Evolutionary conservation across 345 rosid genomes (phyloP).

Genomic region (Populus tremula): DNA sequence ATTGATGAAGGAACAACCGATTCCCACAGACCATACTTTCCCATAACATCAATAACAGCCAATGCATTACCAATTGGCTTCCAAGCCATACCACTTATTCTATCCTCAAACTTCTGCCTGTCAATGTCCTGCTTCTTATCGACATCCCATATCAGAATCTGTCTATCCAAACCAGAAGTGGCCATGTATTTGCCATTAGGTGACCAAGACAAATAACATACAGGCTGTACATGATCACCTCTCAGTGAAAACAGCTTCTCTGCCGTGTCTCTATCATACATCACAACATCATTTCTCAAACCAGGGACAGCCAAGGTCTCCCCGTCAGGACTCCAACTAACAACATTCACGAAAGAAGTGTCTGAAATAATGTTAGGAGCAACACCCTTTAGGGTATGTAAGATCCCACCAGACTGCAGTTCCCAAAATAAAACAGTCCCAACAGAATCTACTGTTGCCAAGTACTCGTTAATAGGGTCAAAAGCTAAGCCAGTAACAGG

Average conservation of each 20-base stretch:
- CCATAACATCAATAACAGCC: conserved; percentile 75
- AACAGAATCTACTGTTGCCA: conserved; percentile 77
- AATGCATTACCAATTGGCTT: conserved; percentile 82
- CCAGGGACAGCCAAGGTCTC: conserved; percentile 85
- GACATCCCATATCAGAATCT: conserved; percentile 88
- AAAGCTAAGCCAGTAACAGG: conserved; percentile 82
- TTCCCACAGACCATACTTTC: conserved; percentile 89
- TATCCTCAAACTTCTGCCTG: conserved; percentile 74
- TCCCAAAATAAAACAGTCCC: conserved; percentile 91
- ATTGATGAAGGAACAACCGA: conserved; percentile 86
- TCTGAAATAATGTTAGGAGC: conserved; percentile 66
- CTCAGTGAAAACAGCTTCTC: conserved; percentile 77
- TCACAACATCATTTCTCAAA: conserved; percentile 73
- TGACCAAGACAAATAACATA: conserved; percentile 82
- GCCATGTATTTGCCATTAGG: conserved; percentile 95
- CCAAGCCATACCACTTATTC: conserved; percentile 83
- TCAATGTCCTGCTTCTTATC: conserved; percentile 81
- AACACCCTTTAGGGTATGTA: conserved; percentile 60
- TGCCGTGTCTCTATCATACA: conserved; percentile 91
- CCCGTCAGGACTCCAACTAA: conserved; percentile 97
- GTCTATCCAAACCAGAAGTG: conserved; percentile 80
- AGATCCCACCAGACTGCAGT: conserved; percentile 59
- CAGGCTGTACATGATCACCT: conserved; percentile 70
- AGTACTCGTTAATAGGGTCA: conserved; percentile 70
- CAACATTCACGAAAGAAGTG: conserved; percentile 53